These are phyloP conservation scores for Phytopythium boreale DNA, from an alignment of 352 stramenopile species.

Conservation along the genomic window DNA sequence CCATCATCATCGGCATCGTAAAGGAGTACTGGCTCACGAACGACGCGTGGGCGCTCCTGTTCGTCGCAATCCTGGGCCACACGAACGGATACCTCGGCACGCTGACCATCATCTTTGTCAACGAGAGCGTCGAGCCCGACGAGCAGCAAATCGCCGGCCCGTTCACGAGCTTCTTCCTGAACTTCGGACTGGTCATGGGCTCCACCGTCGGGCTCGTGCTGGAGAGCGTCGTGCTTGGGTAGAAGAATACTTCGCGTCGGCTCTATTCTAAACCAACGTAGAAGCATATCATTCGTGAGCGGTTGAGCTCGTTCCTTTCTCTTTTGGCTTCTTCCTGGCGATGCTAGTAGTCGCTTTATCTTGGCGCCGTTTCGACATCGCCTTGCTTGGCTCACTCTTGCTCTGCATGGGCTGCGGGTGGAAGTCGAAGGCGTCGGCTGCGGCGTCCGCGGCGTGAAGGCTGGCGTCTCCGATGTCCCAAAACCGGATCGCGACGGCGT, in stretches of 20 bases:
- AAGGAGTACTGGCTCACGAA: constrained; percentile 66
- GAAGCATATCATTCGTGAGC: not conserved
- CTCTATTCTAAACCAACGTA: not conserved
- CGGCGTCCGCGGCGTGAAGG: constrained; percentile 6
- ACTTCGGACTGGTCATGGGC: constrained; percentile 79
- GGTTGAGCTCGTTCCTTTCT: constrained; percentile 5
- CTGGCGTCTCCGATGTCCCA: constrained; percentile 38
- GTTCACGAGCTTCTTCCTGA: constrained; percentile 86
- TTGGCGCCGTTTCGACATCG: constrained; percentile 13
- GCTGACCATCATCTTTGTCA: constrained; percentile 79
- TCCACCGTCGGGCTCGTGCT: constrained; percentile 62
- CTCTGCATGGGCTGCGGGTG: constrained; percentile 34
- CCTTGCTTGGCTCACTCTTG: constrained; percentile 16
- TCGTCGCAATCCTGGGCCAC: constrained; percentile 61
- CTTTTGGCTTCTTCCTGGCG: constrained; percentile 25
- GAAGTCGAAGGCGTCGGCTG: constrained; percentile 29
- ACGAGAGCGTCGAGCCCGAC: constrained; percentile 66
- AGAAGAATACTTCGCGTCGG: constrained; percentile 5
- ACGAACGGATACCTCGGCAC: constrained; percentile 83
- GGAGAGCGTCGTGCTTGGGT: constrained; percentile 52
- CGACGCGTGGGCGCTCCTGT: constrained; percentile 71
- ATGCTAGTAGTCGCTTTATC: constrained; percentile 5
- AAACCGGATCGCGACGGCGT: constrained; percentile 52
- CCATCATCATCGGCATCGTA: constrained; percentile 69
- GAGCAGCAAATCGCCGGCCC: constrained; percentile 70